Evolutionary conservation across 768 basidiomycete genomes (phyloP), one percentile per base, ranked within the genome.

Genomic region (Paxillus rubicundulus): DNA sequence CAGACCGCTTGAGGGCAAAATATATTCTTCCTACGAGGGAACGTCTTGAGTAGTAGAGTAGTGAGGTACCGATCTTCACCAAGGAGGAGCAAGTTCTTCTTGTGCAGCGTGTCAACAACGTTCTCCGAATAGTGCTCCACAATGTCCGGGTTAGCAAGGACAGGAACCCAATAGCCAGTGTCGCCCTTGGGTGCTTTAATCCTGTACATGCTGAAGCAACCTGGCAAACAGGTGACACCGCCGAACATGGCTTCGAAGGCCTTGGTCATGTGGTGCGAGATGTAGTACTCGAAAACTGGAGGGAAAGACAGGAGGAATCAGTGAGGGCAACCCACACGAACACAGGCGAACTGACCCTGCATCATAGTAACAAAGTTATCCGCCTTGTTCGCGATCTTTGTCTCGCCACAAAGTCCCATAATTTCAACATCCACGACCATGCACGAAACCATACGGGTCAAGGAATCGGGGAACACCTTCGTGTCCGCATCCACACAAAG

Each of bases 351-450:
- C 89, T 42, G 50, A 95, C 96, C 95, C 80, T 99, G 97, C 73
- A 99, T 98, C 97, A 99, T 98, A 14, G 96, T 98, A 40, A 98
- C 95, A 77, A 96, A 98, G 10, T 94, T 94, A 67, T 98, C 96
- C 14, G 87, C 86, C 77, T 99, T 99, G 76, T 99, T 99, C 33
- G 97, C 97, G 61, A 99, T 95, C 82, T 99, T 99, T 55, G 97
- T 99, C 76, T 99, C 97, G 24, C 97, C 97, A 65, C 97, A 99
- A 21, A 99, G 78, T 18, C 95, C 97, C 97, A 98, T 98, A 58
- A 98, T 98, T 70, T 98, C 97, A 62, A 86, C 83, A 65, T 99
- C 97, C 64, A 92, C 84, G 27, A 94, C 90, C 94, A 98, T 95
- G 62, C 93, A 96, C 44, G 92, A 87, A 45, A 87, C 86, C 95